These are phyloP conservation scores for Aspergillus coremiiformis DNA, from an alignment of 495 filamentous ascomycete genomes.

Conservation along the genomic window DNA sequence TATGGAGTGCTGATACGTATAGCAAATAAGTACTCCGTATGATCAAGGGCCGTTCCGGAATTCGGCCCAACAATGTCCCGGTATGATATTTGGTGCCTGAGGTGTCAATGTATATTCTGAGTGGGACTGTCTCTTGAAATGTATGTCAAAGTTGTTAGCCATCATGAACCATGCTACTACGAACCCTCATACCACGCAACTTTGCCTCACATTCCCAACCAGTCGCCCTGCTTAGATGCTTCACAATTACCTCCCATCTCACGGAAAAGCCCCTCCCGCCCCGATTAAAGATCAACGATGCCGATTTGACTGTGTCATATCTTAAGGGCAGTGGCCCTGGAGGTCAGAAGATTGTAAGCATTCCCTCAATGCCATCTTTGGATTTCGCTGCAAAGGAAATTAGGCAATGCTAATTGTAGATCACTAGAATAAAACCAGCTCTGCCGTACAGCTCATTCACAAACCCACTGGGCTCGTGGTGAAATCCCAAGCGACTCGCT, in stretches of 20 bases:
- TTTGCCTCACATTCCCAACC: not conserved
- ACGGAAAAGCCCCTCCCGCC: conserved; percentile 59
- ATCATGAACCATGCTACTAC: not conserved
- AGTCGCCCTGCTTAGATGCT: conserved; percentile 9
- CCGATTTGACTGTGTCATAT: conserved; percentile 74
- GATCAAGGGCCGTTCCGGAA: too few species aligned
- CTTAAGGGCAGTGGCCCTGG: conserved; percentile 90
- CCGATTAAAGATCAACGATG: conserved; percentile 64
- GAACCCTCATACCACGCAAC: not conserved
- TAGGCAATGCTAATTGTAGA: not conserved
- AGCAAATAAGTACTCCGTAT: too few species aligned
- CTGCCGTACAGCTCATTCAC: conserved; percentile 89
- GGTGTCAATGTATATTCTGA: too few species aligned
- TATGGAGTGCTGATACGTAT: too few species aligned
- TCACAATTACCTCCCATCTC: conserved; percentile 21
- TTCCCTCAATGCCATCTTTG: not conserved
- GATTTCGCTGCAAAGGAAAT: not conserved
- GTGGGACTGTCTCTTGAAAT: too few species aligned
- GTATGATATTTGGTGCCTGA: too few species aligned
- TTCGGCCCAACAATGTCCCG: too few species aligned
- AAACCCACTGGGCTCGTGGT: conserved; percentile 81
- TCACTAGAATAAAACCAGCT: conserved; percentile 89
- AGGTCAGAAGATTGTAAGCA: conserved; percentile 76
- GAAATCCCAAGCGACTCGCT: conserved; percentile 87
- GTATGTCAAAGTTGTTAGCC: not conserved